Evolutionary conservation across 805 yeast species (phyloP).

Genomic region (Lipomyces yamadae): DNA sequence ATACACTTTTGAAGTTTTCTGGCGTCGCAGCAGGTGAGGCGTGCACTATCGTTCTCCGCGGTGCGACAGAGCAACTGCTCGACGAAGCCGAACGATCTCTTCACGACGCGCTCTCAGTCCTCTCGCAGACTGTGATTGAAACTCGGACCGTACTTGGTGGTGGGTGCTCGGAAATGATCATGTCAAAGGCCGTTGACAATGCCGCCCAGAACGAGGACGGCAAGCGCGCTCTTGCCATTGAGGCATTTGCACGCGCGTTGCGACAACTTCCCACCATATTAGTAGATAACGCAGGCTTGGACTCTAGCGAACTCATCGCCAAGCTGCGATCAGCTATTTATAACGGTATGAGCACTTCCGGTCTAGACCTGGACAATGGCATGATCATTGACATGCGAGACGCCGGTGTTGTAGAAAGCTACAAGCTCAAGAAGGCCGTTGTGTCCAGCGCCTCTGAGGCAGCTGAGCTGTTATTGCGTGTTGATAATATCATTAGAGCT

Average conservation of each 20-base stretch:
- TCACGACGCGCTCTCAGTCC: slow-evolving; percentile 94
- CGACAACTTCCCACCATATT: slow-evolving; percentile 93
- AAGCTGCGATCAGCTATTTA: slow-evolving; percentile 88
- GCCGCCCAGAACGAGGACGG: slow-evolving; percentile 91
- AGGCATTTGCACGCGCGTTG: slow-evolving; percentile 90
- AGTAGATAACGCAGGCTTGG: slow-evolving; percentile 97
- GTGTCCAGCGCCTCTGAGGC: slow-evolving; percentile 98
- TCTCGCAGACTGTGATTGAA: slow-evolving; percentile 91
- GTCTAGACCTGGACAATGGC: slow-evolving; percentile 86
- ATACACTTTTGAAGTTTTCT: slow-evolving; percentile 84
- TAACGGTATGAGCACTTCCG: slow-evolving; percentile 89
- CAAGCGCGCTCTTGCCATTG: slow-evolving; percentile 91
- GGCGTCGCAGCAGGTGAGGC: slow-evolving; percentile 97
- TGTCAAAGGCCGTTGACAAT: slow-evolving; percentile 95
- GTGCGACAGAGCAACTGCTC: slow-evolving; percentile 94
- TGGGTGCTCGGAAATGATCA: slow-evolving; percentile 92
- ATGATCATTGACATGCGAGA: slow-evolving; percentile 92
- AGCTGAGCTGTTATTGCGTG: slow-evolving; percentile 92
- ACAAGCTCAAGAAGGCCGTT: slow-evolving; percentile 88
- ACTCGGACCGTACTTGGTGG: slow-evolving; percentile 94
- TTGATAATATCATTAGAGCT: slow-evolving; percentile 95
- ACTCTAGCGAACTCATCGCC: slow-evolving; percentile 88
- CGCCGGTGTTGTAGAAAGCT: slow-evolving; percentile 89
- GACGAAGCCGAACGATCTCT: slow-evolving; percentile 97
- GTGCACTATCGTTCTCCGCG: slow-evolving; percentile 92